Conservation (phyloP, 805 yeast species). For the Saccharomyces jurei region DNA sequence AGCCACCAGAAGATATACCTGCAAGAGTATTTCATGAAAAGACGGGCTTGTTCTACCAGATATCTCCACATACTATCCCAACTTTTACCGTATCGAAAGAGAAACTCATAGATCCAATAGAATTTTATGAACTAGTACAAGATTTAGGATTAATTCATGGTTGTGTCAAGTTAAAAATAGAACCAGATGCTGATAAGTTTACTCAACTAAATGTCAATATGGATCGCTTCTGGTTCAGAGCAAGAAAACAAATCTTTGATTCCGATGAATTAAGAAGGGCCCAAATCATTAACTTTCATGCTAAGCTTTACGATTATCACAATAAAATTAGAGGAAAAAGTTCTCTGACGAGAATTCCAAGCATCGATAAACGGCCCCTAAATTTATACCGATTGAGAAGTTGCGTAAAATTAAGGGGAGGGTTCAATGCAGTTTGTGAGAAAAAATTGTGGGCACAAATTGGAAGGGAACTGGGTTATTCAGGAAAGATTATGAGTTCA, state of each 20-base stretch:
- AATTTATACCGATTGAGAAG: constrained; percentile 54
- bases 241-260: constrained; percentile 23
- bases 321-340: constrained; percentile 14
- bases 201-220: constrained; percentile 5
- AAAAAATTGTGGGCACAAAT: constrained; percentile 75
- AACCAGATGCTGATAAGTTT: constrained; percentile 2
- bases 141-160: constrained; percentile 23
- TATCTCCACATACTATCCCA: constrained; percentile 19
- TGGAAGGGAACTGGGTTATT: constrained; percentile 72
- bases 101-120: constrained; percentile 14
- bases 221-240: constrained; percentile 21
- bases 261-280: constrained; percentile 32
- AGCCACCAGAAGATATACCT: neutral
- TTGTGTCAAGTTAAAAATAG: constrained; percentile 14
- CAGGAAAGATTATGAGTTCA: constrained; percentile 64
- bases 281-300: constrained; percentile 41
- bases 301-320: constrained; percentile 39
- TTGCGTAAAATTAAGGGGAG: constrained; percentile 58
- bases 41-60: constrained; percentile 13
- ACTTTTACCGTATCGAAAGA: constrained; percentile 9
- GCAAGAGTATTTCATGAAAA: constrained; percentile 10
- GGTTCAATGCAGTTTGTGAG: constrained; percentile 52
- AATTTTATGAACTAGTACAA: constrained; percentile 16
- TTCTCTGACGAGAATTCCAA: constrained; percentile 43
- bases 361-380: constrained; percentile 56